phyloP scores from a whole-genome alignment of 495 filamentous ascomycete genomes.

The Penicillium antarcticum region DNA sequence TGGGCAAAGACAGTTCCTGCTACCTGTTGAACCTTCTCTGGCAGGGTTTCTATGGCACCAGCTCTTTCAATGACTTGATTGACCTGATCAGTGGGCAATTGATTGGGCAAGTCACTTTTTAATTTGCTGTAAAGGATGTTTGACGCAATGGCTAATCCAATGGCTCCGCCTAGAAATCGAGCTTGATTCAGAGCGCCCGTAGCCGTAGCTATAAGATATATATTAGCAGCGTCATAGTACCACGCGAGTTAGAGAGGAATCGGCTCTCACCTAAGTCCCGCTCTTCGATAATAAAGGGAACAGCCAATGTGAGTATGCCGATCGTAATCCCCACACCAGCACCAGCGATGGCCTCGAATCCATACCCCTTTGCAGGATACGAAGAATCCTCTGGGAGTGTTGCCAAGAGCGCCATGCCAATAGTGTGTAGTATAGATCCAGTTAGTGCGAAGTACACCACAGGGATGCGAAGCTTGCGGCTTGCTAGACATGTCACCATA shows the following conservation, averaged over 20 bases:
- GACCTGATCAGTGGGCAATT: slow-evolving; percentile 1
- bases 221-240: not conserved
- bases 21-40: not conserved
- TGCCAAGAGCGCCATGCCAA: not conserved
- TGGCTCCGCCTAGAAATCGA: slow-evolving; percentile 50
- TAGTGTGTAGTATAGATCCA: not conserved
- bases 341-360: slow-evolving; percentile 47
- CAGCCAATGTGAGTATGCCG: slow-evolving; percentile 44
- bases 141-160: slow-evolving; percentile 37
- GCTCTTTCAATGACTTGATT: slow-evolving; percentile 2
- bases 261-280: slow-evolving; percentile 34
- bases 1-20: not conserved
- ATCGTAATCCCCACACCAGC: slow-evolving; percentile 50
- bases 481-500: not conserved
- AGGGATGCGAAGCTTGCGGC: not conserved
- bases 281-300: slow-evolving; percentile 37
- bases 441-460: not conserved
- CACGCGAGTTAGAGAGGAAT: not conserved
- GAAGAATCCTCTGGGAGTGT: slow-evolving; percentile 2
- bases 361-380: slow-evolving; percentile 22
- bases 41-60: not conserved
- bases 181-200: slow-evolving; percentile 51
- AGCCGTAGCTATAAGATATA: slow-evolving; percentile 33
- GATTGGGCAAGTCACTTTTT: slow-evolving; percentile 2
- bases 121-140: slow-evolving; percentile 17